These are phyloP conservation scores for Elasticomyces elasticus DNA, from an alignment of 495 filamentous ascomycete species.

Conservation along the genomic window DNA sequence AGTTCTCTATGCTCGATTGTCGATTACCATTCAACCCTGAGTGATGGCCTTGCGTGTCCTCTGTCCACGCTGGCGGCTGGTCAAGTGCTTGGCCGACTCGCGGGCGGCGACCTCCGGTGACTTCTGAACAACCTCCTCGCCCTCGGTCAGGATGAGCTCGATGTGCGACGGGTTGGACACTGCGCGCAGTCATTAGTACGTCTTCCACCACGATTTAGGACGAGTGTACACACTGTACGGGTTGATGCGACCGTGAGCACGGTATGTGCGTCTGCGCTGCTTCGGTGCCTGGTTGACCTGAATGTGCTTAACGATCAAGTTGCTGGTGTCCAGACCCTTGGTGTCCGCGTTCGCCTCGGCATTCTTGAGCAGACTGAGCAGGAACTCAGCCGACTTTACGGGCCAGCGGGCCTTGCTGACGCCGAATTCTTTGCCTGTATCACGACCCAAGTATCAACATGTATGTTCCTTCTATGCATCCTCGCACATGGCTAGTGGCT, in stretches of 20 bases:
- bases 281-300: constrained; percentile 99
- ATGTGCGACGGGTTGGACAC: constrained; percentile 99
- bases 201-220: not conserved
- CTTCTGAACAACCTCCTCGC: constrained; percentile 84
- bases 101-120: constrained; percentile 52
- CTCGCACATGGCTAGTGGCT: constrained; percentile 6
- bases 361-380: constrained; percentile 95
- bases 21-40: constrained; percentile 38
- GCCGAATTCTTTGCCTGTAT: constrained; percentile 93
- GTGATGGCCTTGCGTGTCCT: constrained; percentile 72
- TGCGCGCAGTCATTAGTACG: constrained; percentile 87
- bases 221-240: constrained; percentile 60
- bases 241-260: constrained; percentile 69
- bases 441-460: constrained; percentile 8
- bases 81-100: constrained; percentile 51
- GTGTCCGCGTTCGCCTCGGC: constrained; percentile 98
- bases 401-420: constrained; percentile 96
- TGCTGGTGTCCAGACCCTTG: constrained; percentile 96
- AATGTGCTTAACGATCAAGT: constrained; percentile 97
- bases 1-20: not conserved
- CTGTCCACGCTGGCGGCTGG: constrained; percentile 77
- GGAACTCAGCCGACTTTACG: constrained; percentile 95
- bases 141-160: constrained; percentile 97
- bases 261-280: constrained; percentile 95
- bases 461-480: constrained; percentile 10